Base-by-base conservation (phyloP, 2,329 filamentous ascomycete genomes). In the Cryphonectria naterciae region DNA sequence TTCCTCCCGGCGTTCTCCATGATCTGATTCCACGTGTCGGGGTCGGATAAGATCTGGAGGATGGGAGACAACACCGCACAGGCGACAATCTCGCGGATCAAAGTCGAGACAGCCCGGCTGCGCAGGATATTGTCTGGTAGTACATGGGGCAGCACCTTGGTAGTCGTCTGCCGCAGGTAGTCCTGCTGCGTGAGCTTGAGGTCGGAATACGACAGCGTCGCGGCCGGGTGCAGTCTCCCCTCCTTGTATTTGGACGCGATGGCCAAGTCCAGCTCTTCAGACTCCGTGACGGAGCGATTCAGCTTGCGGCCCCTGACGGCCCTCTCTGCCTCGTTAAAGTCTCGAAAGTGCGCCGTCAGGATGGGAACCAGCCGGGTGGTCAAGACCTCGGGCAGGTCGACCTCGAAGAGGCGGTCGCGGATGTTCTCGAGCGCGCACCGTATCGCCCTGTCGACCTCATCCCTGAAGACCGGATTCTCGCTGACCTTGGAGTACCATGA, bases 11-110 rank as follows among this genome's bases (percentile, higher is more conserved):
- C 94, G 69, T 91, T 95, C 80, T 98, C 95, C 86, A 98, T 94
- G 72, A 97, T 81, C 80, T 98, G 95, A 77, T 99, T 98, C 95
- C 95, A 99, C 11, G 92, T 97, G 82, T 99, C 97, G 1, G 97
- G 95, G 75, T 99, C 95, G 6, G 93, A 89, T 25, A 99, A 84
- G 73, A 94, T 84, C 76, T 92, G 90, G 78, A 98, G 86, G 32
- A 97, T 83, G 0, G 96, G 96, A 58, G 90, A 91, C 52, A 99
- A 84, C 54, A 99, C 91, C n/a, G 94, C 93, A 80, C 96, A 98
- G 32, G 94, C 87, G n/a, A 98, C 89, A 72, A 99, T 91, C 82
- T 99, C 97, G 75, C 93, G 91, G 72, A 98, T 87, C 68, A 99
- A 84, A 49, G 91, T 92, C 43, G 88, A 89, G 10, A 98, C 95